Evolutionary conservation across 768 basidiomycete genomes (phyloP).

Genomic region (Suillus subaureus): DNA sequence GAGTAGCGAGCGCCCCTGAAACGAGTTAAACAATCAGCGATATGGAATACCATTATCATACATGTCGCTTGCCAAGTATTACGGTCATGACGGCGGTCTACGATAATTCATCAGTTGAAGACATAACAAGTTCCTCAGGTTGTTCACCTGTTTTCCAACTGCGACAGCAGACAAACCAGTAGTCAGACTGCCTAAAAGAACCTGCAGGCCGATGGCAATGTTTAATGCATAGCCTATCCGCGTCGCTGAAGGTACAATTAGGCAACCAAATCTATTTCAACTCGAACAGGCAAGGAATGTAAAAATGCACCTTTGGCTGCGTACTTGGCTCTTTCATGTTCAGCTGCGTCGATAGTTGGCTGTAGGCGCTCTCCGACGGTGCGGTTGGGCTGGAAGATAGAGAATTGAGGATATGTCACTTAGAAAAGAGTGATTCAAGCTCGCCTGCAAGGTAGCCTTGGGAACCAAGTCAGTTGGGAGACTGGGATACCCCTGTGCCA

Average conservation of each 20-base stretch:
- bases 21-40: not conserved
- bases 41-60: not conserved
- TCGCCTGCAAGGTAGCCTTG: not conserved
- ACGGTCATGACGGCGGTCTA: constrained; percentile 33
- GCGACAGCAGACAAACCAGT: constrained; percentile 28
- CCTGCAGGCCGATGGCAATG: constrained; percentile 29
- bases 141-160: constrained; percentile 20
- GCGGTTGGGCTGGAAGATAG: not conserved
- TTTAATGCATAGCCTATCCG: constrained; percentile 20
- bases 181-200: constrained; percentile 30
- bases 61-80: constrained; percentile 24
- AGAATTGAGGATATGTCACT: not conserved
- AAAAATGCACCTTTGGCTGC: constrained; percentile 38
- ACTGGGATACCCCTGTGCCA: not conserved
- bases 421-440: not conserved
- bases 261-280: not conserved
- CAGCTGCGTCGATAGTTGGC: constrained; percentile 51
- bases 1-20: constrained; percentile 36
- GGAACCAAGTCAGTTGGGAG: not conserved
- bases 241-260: constrained; percentile 13
- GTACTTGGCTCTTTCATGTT: constrained; percentile 44
- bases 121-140: not conserved
- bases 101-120: not conserved
- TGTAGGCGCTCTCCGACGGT: constrained; percentile 50
- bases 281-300: not conserved